Evolutionary conservation across 306 rosid genomes (phyloP).

Genomic region (Parietaria judaica): DNA sequence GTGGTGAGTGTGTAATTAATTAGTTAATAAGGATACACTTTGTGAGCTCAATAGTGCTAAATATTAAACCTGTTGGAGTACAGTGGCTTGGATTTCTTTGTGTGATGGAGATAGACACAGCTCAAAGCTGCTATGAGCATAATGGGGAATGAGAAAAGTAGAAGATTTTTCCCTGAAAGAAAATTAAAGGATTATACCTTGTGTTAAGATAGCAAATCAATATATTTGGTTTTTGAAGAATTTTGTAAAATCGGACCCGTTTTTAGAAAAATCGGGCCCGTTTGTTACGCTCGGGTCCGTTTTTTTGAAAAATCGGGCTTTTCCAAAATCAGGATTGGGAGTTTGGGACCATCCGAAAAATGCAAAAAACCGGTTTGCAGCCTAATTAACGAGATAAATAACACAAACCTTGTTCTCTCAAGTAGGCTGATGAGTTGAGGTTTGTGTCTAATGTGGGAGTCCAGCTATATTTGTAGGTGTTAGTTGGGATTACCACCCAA

Average conservation of each 20-base stretch:
- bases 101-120: constrained; percentile 49
- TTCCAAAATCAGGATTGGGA: no score
- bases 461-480: constrained; percentile 34
- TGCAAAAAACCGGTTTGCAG: no score
- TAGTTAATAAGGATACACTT: no score
- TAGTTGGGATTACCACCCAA: constrained; percentile 54
- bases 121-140: constrained; percentile 46
- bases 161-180: constrained; percentile 43
- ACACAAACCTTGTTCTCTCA: constrained; percentile 42
- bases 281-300: no score
- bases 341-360: no score
- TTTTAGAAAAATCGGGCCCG: no score
- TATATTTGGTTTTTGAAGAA: no score
- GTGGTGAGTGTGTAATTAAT: no score
- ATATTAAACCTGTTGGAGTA: constrained; percentile 21
- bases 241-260: no score
- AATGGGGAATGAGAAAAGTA: constrained; percentile 53
- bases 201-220: no score
- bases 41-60: not conserved
- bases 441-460: constrained; percentile 24
- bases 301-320: no score
- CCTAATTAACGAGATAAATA: not conserved
- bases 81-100: constrained; percentile 8
- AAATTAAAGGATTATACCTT: no score
- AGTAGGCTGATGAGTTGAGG: constrained; percentile 42